Evolutionary conservation across 176 grass and related monocot species (phyloP).

Genomic region (Thalia dealbata): DNA sequence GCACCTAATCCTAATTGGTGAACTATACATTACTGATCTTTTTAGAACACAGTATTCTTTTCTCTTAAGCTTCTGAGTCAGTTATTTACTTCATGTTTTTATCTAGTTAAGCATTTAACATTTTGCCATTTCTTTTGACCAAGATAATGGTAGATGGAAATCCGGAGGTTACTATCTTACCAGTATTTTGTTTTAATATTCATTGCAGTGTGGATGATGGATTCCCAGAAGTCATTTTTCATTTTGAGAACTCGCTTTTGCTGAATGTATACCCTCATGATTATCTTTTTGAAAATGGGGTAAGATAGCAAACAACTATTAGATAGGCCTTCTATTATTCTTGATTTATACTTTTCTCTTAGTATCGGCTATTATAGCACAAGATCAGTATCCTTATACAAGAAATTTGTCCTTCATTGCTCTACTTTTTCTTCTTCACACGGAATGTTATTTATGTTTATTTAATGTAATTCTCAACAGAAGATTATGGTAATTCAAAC

Average conservation of each 20-base stretch:
- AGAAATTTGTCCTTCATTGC: background rate
- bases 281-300: constrained; percentile 82
- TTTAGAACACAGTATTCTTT: no score
- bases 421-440: background rate
- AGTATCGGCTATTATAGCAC: background rate
- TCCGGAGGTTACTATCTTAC: background rate
- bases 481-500: no score
- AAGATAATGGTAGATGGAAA: background rate
- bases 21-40: no score
- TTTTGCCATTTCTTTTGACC: background rate
- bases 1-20: no score
- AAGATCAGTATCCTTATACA: background rate
- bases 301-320: constrained; percentile 19
- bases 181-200: background rate
- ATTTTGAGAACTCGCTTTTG: constrained; percentile 58
- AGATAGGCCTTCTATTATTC: background rate
- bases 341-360: background rate
- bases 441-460: background rate
- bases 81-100: background rate
- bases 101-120: background rate
- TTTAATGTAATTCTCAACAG: background rate
- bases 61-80: background rate
- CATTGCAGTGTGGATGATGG: constrained; percentile 67
- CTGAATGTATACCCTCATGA: constrained; percentile 83
- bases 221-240: constrained; percentile 68